Base-by-base conservation (phyloP, 2,329 filamentous ascomycete genomes). In the Fusarium zealandicum region DNA sequence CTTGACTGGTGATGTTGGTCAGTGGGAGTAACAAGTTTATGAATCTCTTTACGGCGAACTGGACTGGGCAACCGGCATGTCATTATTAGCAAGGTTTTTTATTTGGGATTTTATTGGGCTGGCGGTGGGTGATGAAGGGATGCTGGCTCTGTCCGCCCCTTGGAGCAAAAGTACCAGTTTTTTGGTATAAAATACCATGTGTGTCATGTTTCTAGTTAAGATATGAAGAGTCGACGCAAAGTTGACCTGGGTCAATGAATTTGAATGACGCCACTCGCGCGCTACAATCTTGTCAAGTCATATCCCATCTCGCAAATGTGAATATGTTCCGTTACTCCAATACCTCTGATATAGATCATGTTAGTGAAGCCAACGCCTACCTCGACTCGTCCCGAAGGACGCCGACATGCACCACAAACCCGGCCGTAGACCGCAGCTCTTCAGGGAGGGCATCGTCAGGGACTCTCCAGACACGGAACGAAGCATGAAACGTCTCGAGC, bases 381-480 rank as follows among this genome's bases (percentile, higher is more conserved):
- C 25, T 40, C 33, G 54, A n/a, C 33, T 60, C 54, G 13, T 64
- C 61, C 37, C 76, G 80, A 57, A 93, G 73, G 17, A 93, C 71
- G 11, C 92, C 89, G 16, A 96, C 65, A 76, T 98, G 92, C 7
- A 97, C 84, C 25, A 90, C 86, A 75, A 96, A 96, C 6, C 93
- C 93, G 17, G 84, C 85, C 13, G 82, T 82, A 6, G 84, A 79
- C 51, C 78, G 79, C 62, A 96, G 71, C 1, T 79, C 83, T 12
- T 77, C 71, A 1, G 81, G 82, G 42, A 96, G 69, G 30, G 83
- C 72, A 30, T 78, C 75, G 67, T 92, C 87, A 0, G 86, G 85
- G 6, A 96, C 73, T 51, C 90, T 82, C 91, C 92, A 98, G 7
- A 89, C 85, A 10, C 79, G 78, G 67, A 98, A 98, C 8, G 73